Evolutionary conservation across 2,329 filamentous ascomycete genomes (phyloP), one percentile per base, ranked within the genome.

Genomic region (Ophiostoma sp.): DNA sequence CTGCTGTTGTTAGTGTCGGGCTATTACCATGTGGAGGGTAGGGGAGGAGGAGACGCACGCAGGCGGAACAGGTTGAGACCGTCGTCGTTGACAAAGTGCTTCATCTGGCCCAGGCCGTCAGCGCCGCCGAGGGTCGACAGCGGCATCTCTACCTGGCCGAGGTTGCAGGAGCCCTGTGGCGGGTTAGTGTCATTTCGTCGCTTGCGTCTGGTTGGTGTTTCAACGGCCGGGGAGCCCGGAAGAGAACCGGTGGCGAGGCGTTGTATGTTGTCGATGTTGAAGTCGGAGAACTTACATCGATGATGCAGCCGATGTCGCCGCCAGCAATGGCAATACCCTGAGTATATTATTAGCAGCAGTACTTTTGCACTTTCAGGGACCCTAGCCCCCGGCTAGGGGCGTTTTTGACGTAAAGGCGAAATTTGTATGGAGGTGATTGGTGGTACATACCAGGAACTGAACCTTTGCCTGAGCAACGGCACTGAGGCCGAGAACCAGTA

Each of bases 31-130:
- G 27, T 27, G 27, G 27, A 27, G 27, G 16, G 42, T 18, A 5
- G 14, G n/a, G 9, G 52, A 68, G 64, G 16, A 60, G 69, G 68
- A 11, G 2, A 63, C 60, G 6, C n/a, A 63, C 60, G 84, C 8
- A 89, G 78, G 49, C 85, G 82, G 75, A 87, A 83, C 49, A 84
- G 77, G 73, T 87, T 87, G 67, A 87, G 77, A 64, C 79, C 78
- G 72, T 84, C 81, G 62, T 83, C 79, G 14, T 79, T 79, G 67
- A 81, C 77, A 71, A 87, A 87, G 72, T 87, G 85, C 67, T 82
- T 77, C 79, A 87, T 85, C 73, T 86, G 84, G 3, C 74, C 78
- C 3, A 78, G 72, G 36, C 77, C 77, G 70, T 79, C 77, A 6
- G 73, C 72, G 2, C 76, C 75, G 7, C 75, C 75, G 4, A 76